These are phyloP conservation scores for Shiraia sp. DNA, from an alignment of 2,329 filamentous ascomycete genomes.

Conservation along the genomic window DNA sequence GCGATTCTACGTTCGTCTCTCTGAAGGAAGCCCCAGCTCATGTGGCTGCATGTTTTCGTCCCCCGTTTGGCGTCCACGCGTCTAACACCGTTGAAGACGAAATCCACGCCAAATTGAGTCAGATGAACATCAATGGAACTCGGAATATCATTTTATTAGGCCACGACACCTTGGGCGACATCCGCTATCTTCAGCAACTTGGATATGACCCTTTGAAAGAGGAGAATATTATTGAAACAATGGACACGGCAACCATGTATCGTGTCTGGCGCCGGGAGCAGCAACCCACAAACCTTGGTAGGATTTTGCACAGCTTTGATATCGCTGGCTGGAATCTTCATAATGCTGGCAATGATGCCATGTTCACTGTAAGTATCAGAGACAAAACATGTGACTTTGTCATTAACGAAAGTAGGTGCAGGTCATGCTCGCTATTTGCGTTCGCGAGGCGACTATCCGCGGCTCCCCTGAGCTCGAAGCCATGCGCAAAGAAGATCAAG, in stretches of 20 bases:
- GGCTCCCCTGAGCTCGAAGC: conserved; percentile 28
- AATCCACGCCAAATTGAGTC: neutral
- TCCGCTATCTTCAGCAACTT: conserved; percentile 68
- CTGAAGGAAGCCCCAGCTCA: conserved; percentile 49
- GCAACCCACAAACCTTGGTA: conserved; percentile 61
- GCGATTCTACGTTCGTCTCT: conserved; percentile 60
- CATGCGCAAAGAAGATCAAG: conserved; percentile 24
- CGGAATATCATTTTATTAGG: conserved; percentile 77
- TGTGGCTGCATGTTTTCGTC: conserved; percentile 60
- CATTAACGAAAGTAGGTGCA: conserved; percentile 56
- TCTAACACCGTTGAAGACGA: conserved; percentile 4
- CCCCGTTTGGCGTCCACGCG: conserved; percentile 53
- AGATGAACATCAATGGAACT: conserved; percentile 29
- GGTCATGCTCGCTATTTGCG: conserved; percentile 67
- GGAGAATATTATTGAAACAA: conserved; percentile 61
- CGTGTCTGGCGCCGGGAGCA: conserved; percentile 61
- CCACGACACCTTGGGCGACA: conserved; percentile 70
- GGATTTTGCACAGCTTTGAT: conserved; percentile 66
- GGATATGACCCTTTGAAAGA: conserved; percentile 63
- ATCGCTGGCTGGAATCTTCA: conserved; percentile 71
- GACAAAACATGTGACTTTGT: conserved; percentile 65
- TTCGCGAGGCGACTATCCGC: conserved; percentile 48
- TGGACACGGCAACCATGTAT: conserved; percentile 77
- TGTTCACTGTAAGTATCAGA: conserved; percentile 73
- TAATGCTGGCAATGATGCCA: conserved; percentile 85